Evolutionary conservation across 257 asterid species (phyloP).

Genomic region (Anisodus tanguticus): DNA sequence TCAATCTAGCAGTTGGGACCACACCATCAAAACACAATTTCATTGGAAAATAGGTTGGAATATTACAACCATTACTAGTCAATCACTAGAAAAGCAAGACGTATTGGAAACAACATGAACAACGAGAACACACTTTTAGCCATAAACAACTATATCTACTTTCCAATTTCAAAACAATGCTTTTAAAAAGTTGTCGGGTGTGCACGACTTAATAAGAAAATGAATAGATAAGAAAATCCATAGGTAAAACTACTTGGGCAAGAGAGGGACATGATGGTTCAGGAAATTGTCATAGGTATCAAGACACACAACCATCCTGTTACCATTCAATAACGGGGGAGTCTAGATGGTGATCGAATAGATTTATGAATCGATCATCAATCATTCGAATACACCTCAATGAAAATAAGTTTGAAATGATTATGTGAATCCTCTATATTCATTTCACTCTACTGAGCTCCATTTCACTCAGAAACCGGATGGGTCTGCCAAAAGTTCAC

Average conservation of each 20-base stretch:
- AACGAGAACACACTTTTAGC: slow-evolving; percentile 6
- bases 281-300: neutral
- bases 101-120: neutral
- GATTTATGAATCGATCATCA: neutral
- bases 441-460: neutral
- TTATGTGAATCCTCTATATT: neutral
- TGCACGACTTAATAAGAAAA: slow-evolving; percentile 1
- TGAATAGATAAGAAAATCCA: slow-evolving; percentile 20
- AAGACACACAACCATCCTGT: neutral
- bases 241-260: neutral
- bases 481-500: neutral
- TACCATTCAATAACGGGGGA: neutral
- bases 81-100: neutral
- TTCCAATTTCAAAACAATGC: neutral
- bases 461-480: neutral
- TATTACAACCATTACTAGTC: slow-evolving; percentile 5
- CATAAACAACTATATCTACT: neutral
- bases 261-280: neutral
- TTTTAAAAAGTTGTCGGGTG: neutral
- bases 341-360: neutral
- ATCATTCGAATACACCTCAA: neutral
- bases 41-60: neutral
- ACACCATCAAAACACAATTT: slow-evolving; percentile 8
- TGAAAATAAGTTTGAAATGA: neutral
- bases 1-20: neutral